Conservation (phyloP, 179 eudicot species). For the Nepenthes alata region DNA sequence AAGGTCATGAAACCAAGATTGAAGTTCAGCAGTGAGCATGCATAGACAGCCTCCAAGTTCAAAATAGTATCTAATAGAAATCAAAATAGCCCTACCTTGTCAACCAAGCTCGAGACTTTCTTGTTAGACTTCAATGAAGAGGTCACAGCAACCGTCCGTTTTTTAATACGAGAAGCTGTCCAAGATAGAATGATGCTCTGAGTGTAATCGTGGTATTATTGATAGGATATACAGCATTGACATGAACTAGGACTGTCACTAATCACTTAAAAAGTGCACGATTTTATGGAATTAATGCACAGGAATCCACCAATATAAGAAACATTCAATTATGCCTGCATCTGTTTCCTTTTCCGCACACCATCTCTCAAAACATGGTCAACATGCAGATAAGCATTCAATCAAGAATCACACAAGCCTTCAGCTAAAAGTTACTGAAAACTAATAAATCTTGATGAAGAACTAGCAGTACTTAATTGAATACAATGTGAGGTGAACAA, state of each 20-base stretch:
- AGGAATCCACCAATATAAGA: not conserved
- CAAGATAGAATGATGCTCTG: conserved; percentile 1
- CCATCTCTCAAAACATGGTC: too few species aligned
- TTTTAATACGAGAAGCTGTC: conserved; percentile 60
- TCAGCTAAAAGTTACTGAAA: too few species aligned
- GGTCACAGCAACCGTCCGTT: conserved; percentile 46
- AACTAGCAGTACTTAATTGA: too few species aligned
- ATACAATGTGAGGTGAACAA: too few species aligned
- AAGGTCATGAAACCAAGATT: not conserved
- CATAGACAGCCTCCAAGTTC: too few species aligned
- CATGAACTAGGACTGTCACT: too few species aligned
- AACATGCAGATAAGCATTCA: too few species aligned
- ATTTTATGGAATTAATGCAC: not conserved
- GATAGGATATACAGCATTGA: too few species aligned
- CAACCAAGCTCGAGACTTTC: conserved; percentile 94
- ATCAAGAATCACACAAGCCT: too few species aligned
- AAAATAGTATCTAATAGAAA: not conserved
- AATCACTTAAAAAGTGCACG: too few species aligned
- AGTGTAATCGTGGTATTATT: not conserved
- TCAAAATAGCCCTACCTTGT: conserved; percentile 47
- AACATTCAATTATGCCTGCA: not conserved
- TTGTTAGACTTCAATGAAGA: conserved; percentile 81
- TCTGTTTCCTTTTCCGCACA: too few species aligned
- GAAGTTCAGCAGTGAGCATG: not conserved
- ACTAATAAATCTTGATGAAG: too few species aligned